Evolutionary conservation across 345 rosid species (phyloP), one percentile per base, ranked within the genome.

Genomic region (Aurinia saxatilis): DNA sequence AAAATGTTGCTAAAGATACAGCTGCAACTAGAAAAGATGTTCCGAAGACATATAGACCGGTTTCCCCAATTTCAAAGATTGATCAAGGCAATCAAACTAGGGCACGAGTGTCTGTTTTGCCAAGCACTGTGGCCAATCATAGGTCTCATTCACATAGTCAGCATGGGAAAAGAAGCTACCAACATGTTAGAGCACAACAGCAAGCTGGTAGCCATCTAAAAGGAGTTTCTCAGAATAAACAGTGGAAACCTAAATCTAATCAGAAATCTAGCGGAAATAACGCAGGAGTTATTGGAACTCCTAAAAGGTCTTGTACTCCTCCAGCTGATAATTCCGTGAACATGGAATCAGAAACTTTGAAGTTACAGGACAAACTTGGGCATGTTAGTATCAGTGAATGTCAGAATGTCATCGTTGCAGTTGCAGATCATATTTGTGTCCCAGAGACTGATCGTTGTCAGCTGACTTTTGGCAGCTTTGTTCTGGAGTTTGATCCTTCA

Each of bases 401-500:
- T 51, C 88, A 78, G 71, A 88, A 88, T 72, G 95, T 91, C 34
- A 78, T 91, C 78, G 88, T 91, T 42, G 90, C 96, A 11, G 88
- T 91, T 42, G 90, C 96, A 11, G 83, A 86, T 60, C 81, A 86
- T 70, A 91, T 91, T 65, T 84, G 91, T 56, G 84, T 91, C 65
- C 85, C 88, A 4, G 92, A 91, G 77, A 77, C 78, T 72, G 96
- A 88, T 51, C 84, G 87, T 55, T 75, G 70, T 62, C 79, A 55
- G 67, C 85, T 91, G 40, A 88, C 88, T 52, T 91, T 91, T 71
- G 98, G 98, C 37, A 91, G 92, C 70, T 82, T 91, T 67, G 91
- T 86, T 54, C 47, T 66, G 17, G 98, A 84, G 52, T 60, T 77
- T 64, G 83, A 84, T 70, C 49, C 79, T 44, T 75, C 83, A 21